A percentile compares a stretch with the other conserved stretches of the same genome.
Conservation (phyloP, 768 basidiomycete genomes). For the Calocybe gangraenosa region DNA sequence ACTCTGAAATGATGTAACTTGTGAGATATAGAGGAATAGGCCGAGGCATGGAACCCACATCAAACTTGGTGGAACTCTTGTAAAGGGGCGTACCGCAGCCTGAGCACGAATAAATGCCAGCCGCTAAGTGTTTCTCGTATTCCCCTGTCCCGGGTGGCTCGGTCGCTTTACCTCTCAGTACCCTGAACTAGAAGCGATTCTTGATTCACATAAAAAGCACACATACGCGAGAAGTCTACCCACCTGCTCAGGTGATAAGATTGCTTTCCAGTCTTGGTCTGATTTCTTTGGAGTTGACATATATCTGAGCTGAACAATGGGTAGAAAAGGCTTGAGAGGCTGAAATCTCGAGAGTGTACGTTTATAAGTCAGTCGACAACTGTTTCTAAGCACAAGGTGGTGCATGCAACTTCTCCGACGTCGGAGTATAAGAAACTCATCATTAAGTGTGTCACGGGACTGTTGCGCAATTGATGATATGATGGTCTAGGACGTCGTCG, state of each 20-base stretch:
- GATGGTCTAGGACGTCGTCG: too few species aligned
- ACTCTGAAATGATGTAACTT: constrained; percentile 35
- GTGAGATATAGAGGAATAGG: neutral
- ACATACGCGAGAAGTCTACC: constrained; percentile 14
- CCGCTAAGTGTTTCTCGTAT: constrained; percentile 63
- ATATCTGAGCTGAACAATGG: constrained; percentile 17
- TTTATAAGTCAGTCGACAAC: constrained; percentile 6
- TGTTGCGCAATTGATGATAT: too few species aligned
- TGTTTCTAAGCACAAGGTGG: constrained; percentile 5
- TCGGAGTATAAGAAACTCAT: too few species aligned
- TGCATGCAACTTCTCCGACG: too few species aligned
- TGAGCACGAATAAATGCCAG: constrained; percentile 75
- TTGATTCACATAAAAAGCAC: neutral
- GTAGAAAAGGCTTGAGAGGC: neutral
- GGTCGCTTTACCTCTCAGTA: constrained; percentile 85
- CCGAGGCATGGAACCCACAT: constrained; percentile 30
- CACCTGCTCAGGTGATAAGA: constrained; percentile 81
- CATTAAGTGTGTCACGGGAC: too few species aligned
- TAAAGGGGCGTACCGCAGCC: constrained; percentile 83
- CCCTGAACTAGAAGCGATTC: constrained; percentile 57
- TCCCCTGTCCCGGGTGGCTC: constrained; percentile 75
- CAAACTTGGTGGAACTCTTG: constrained; percentile 86
- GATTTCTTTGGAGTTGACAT: constrained; percentile 46
- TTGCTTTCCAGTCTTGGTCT: constrained; percentile 81
- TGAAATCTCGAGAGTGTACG: neutral